Base-by-base conservation (phyloP, 805 yeast species). In the Kodamaea kaohsiungensis region DNA sequence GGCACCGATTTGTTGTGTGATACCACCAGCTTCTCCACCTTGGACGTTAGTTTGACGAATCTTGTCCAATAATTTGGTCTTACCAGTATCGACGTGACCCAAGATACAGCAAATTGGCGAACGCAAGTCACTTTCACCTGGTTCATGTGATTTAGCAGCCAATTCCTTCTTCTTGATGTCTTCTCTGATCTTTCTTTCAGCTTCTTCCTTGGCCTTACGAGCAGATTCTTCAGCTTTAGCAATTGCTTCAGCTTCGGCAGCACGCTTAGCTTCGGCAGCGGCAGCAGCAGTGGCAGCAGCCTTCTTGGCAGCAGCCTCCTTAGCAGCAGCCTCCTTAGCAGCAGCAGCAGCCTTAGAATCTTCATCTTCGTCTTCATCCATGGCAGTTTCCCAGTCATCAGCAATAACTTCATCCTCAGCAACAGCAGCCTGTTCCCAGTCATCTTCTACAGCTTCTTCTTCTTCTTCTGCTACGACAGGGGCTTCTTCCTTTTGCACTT, bases 11-110 rank as follows among this genome's bases (percentile, higher is more conserved):
- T 95, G 99, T 82, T 95, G 99, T 60, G 99, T 95, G 72, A 95
- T 95, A 80, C 99, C 99, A 80, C 99, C 99, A 53, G 99, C 99
- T 79, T 95, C 99, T 69, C 99, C 99, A 72, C 98, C 99, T 79
- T 95, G 99, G 57, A 95, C 99, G 68, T 95, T 95, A 43, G 98
- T 95, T 79, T 93, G 98, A 79, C 99, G 93, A 63, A 95, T 87
- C 75, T 95, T 95, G 71, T 95, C 99, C 71, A 95, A 81, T 61
- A 95, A 83, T 72, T 95, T 95, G 61, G 99, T 95, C 76, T 95
- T 95, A 86, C 99, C 99, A 55, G 99, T 95, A 82, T 95, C 99
- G 75, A 95, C 99, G 80, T 95, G 99, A 70, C 99, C 99, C 73
- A 95, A 82, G 67, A 95, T 95, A 88, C 97, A 91, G 75, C 99